Percentiles rank a stretch among this genome's conserved stretches.
Conservation (phyloP, 768 basidiomycete species). For the Pleurotus platypus region DNA sequence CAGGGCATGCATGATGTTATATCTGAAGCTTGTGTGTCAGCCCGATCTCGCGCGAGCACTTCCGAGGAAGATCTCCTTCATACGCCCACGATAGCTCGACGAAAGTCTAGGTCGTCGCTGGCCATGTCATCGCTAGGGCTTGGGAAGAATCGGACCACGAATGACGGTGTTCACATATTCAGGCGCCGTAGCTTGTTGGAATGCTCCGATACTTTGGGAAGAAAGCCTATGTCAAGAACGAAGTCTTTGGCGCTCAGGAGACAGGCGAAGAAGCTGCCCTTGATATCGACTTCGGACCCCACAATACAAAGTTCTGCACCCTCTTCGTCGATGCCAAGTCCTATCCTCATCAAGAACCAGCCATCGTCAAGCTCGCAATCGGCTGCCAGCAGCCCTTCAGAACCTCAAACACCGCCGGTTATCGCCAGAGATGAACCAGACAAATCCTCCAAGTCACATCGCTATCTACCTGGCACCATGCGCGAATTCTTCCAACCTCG, state of each 20-base stretch:
- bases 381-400: slow-evolving; percentile 10
- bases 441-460: slow-evolving; percentile 24
- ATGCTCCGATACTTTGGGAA: slow-evolving; percentile 21
- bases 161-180: slow-evolving; percentile 68
- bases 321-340: slow-evolving; percentile 13
- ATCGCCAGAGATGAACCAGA: slow-evolving; percentile 13
- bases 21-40: slow-evolving; percentile 67
- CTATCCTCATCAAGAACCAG: slow-evolving; percentile 8
- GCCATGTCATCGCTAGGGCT: slow-evolving; percentile 56
- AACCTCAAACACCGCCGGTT: slow-evolving; percentile 11
- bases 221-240: slow-evolving; percentile 19
- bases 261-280: slow-evolving; percentile 28
- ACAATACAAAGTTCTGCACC: slow-evolving; percentile 13
- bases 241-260: slow-evolving; percentile 20
- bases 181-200: slow-evolving; percentile 50
- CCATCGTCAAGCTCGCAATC: slow-evolving; percentile 12
- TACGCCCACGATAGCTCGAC: slow-evolving; percentile 34
- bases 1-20: slow-evolving; percentile 77
- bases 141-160: slow-evolving; percentile 56
- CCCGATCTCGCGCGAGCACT: slow-evolving; percentile 60
- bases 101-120: slow-evolving; percentile 31
- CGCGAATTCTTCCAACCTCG: slow-evolving; percentile 55
- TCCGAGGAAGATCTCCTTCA: slow-evolving; percentile 66
- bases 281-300: slow-evolving; percentile 3
- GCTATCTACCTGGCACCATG: slow-evolving; percentile 62